Evolutionary conservation across 2,329 filamentous ascomycete species (phyloP).

Genomic region (Emmonsiellopsis sp.): DNA sequence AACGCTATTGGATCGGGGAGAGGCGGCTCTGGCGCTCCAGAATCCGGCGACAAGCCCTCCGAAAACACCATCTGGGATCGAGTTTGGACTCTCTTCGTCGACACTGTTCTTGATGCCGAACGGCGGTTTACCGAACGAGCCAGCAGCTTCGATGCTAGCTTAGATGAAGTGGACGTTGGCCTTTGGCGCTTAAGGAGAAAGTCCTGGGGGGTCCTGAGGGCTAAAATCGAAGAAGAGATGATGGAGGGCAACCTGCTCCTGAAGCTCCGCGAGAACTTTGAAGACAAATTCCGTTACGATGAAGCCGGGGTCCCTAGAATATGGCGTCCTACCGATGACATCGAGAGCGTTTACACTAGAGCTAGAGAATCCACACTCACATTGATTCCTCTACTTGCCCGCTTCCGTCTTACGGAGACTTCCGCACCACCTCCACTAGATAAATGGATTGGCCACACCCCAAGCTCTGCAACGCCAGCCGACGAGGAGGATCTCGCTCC

Average conservation of each 20-base stretch:
- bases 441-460: constrained; percentile 71
- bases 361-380: constrained; percentile 87
- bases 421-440: constrained; percentile 72
- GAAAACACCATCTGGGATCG: constrained; percentile 94
- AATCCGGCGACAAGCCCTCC: constrained; percentile 61
- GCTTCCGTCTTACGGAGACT: constrained; percentile 69
- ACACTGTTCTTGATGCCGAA: constrained; percentile 78
- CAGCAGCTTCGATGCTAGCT: constrained; percentile 84
- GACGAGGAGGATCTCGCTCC: constrained; percentile 85
- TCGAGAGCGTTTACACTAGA: constrained; percentile 87
- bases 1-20: constrained; percentile 89
- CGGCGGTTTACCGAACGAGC: constrained; percentile 77
- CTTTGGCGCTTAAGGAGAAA: constrained; percentile 88
- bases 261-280: constrained; percentile 95
- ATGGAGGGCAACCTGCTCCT: constrained; percentile 94
- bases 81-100: constrained; percentile 78
- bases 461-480: constrained; percentile 62
- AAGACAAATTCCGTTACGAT: constrained; percentile 98
- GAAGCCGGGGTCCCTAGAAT: constrained; percentile 89
- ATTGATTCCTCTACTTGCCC: constrained; percentile 78
- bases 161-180: constrained; percentile 84
- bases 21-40: constrained; percentile 71
- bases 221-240: constrained; percentile 92
- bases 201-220: constrained; percentile 82
- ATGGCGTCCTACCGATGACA: constrained; percentile 94